Evolutionary conservation across 106 monocot species (phyloP), one percentile per base, ranked within the genome.

Genomic region (Gastrodia elata): DNA sequence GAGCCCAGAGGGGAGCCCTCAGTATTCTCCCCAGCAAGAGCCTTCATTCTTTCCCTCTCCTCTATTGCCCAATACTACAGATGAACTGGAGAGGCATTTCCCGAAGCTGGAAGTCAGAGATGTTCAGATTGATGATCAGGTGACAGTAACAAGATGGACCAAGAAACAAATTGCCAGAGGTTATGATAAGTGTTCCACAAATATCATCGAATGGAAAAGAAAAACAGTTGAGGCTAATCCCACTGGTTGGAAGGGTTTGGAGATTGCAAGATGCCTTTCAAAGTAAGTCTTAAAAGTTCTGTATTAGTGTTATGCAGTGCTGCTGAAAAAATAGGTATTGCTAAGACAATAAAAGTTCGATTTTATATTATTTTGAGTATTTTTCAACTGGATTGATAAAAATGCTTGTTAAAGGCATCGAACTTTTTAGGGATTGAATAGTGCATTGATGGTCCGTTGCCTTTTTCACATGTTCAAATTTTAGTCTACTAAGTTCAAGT

Each of bases 71-170:
- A 72, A 82, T 78, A 72, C 73, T 24, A 78, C 83, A 56, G 77
- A 74, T 64, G 84, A 91, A 68, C 38, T 81, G 70, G 82, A 83
- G 8, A 74, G 80, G 49, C 79, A 81, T 74, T 77, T 80, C 32
- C 68, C 85, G 2, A 92, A 86, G 75, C 20, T 88, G 52, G 92
- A 92, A 64, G 77, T 96, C 18, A 85, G 87, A 55, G 96, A 96
- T 74, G 89, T 96, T 33, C 84, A 92, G 61, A 86, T 96, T 15
- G 96, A 92, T 79, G 90, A 90, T 72, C 79, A 73, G 16, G 91
- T 92, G 11, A 96, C 92, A 49, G 74, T 90, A 41, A 92, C 87
- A 11, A 81, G 91, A 69, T 91, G 91, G 89, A 83, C 87, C 32
- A 90, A 92, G 83, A 87, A 85, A 71, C 83, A 96, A 52, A 78